A percentile compares a stretch with the other conserved stretches of the same genome.
Conservation (phyloP, 148 eudicot genomes). For the Linanthus parryae region DNA sequence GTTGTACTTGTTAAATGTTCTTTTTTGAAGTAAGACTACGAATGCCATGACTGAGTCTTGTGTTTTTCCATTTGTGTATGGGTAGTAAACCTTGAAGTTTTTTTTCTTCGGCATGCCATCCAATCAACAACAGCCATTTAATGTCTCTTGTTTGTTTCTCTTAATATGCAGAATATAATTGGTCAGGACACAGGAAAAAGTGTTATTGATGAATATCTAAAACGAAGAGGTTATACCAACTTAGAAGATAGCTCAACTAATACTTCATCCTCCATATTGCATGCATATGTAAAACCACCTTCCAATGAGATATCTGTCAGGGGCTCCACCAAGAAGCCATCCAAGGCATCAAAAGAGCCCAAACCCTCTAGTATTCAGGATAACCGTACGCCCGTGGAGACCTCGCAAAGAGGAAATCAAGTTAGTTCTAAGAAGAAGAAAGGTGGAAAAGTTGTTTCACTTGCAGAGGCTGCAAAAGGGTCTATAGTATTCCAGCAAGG, state of each 20-base stretch:
- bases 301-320: constrained; percentile 35
- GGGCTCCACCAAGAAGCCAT: constrained; percentile 49
- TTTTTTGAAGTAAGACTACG: too few relatives aligned
- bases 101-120: too few relatives aligned
- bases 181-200: constrained; percentile 76
- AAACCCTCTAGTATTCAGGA: constrained; percentile 33
- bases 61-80: too few relatives aligned
- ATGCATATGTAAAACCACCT: constrained; percentile 89
- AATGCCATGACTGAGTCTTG: too few relatives aligned
- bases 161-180: constrained; percentile 66
- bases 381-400: constrained; percentile 23
- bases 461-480: constrained; percentile 98
- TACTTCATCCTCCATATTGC: constrained; percentile 51
- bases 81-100: too few relatives aligned
- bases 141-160: not conserved
- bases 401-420: constrained; percentile 30
- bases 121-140: too few relatives aligned
- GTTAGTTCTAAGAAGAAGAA: constrained; percentile 66
- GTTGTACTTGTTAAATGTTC: too few relatives aligned
- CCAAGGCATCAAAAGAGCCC: constrained; percentile 57
- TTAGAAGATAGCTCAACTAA: constrained; percentile 19
- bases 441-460: constrained; percentile 73
- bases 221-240: constrained; percentile 61
- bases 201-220: constrained; percentile 80
- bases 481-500: constrained; percentile 91